Evolutionary conservation across 169 alveolate genomes (phyloP), one percentile per base, ranked within the genome.

Genomic region (Plasmodium vivax): DNA sequence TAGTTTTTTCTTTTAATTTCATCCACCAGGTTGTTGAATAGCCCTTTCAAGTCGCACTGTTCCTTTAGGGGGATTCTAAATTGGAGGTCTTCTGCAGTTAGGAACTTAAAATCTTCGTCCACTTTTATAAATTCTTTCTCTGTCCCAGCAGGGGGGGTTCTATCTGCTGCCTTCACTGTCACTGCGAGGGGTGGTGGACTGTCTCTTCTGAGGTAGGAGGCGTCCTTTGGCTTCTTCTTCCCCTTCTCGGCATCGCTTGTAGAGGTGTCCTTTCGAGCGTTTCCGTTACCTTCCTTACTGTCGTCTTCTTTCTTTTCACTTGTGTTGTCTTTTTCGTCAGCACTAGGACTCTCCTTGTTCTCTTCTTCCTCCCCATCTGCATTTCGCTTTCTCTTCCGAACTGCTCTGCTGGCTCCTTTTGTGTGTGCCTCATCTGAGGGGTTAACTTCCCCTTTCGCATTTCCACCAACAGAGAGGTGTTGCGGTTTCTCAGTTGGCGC

Each of bases 11-110:
- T 30, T 56, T 87, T 87, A 36, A 87, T 75, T 75, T 75, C 85
- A 0, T 87, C 82, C 3, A 38, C n/a, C 1, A 87, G 30, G 7
- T 34, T 75, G 16, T 12, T 75, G 47, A 87, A 87, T 19, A 87
- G 6, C 8, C 30, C 81, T 77, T 56, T 87, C 68, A 74, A 34
- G 8, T 75, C 85, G 8, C 93, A 87, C 41, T 87, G 62, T 9
- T 87, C 85, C 71, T 87, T 87, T 54, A 87, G 6, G 30, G 87
- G 93, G 6, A 87, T 77, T 19, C 77, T 77, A 75, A 75, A 87
- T 16, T 75, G 71, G 1, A 75, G 68, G 23, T 87, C 93, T 23
- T 54, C 68, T 77, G 58, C 34, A 23, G 80, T 79, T n/a, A 87
- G 43, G 81, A 77, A 87, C 8, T 87, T 75, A 3, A 75, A 54